Base-by-base conservation (phyloP, 805 yeast species). In the Zygosaccharomyces pseudorouxii region DNA sequence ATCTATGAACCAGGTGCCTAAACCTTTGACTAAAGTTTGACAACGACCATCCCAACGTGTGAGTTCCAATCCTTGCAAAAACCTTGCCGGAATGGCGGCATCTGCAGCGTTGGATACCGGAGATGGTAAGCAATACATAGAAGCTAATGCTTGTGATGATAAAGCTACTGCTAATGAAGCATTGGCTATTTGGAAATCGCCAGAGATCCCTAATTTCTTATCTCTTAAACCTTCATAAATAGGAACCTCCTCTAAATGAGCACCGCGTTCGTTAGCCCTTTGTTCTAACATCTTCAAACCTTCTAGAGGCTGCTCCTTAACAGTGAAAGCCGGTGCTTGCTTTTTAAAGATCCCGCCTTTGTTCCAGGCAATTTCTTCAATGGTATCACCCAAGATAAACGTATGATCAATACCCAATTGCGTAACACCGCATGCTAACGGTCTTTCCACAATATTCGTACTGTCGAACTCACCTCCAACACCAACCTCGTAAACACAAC, bases 381-480 rank as follows among this genome's bases (percentile, higher is more conserved):
- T 76, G 0, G 97, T 90, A 54, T 81, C 73, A 6, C 99, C 99
- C 46, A 93, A 72, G 76, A 89, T 82, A 47, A 80, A 73, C 0
- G 89, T 84, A 66, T 93, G 99, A 65, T 93, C 99, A 38, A 93
- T 84, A 0, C 98, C 99, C 51, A 93, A 69, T 5, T 92, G 77
- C 2, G 93, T 72, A 14, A 93, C 84, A 33, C 95, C 99, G 41
- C 96, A 83, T 1, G 82, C 90, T 0, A 86, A 78, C 16, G 99
- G 98, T 38, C 74, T 70, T 38, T 75, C 80, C 42, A 93, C 79
- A 2, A 93, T 78, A 64, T 93, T 93, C 10, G 99, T 93, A n/a
- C 97, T 88, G 67, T 93, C 99, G 60, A 81, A 89, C 63, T 87
- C 95, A 5, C 99, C 99, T 25, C 99, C 99, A 42, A 93, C 96